Percentiles rank a stretch among this genome's conserved stretches.
Evolutionary conservation across 306 rosid genomes (phyloP).

Genomic region (Quercus alba): DNA sequence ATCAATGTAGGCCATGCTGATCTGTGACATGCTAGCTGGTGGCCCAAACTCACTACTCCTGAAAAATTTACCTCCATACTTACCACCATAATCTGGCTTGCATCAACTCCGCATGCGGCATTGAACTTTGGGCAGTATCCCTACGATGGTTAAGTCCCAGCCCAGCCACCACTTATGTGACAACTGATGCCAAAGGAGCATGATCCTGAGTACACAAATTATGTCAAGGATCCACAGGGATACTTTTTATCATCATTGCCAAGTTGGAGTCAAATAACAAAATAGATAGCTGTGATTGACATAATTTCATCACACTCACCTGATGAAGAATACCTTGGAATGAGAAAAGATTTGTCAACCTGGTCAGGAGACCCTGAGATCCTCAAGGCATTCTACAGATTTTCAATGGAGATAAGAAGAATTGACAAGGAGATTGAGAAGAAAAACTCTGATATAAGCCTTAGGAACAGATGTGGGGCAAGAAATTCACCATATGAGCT

Average conservation of each 20-base stretch:
- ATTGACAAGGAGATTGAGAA: conserved; percentile 34
- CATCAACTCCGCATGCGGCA: conserved; percentile 41
- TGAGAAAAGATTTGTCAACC: conserved; percentile 19
- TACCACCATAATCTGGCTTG: conserved; percentile 24
- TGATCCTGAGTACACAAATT: conserved; percentile 23
- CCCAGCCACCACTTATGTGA: conserved; percentile 28
- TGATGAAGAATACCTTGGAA: conserved; percentile 43
- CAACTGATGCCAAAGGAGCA: conserved; percentile 26
- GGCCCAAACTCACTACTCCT: conserved; percentile 40
- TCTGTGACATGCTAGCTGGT: conserved; percentile 35
- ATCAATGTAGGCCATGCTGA: conserved; percentile 37
- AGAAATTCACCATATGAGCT: conserved; percentile 34
- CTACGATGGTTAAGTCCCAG: conserved; percentile 25
- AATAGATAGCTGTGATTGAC: conserved; percentile 36
- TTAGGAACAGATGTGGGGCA: conserved; percentile 32
- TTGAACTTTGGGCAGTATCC: conserved; percentile 47
- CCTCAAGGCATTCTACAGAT: conserved; percentile 27
- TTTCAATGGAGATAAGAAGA: conserved; percentile 37
- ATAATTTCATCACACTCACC: conserved; percentile 44
- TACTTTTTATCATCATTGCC: conserved; percentile 34
- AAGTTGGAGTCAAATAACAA: conserved; percentile 38
- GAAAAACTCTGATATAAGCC: conserved; percentile 33
- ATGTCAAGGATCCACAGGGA: conserved; percentile 20
- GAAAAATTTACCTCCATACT: conserved; percentile 37
- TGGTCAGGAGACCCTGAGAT: conserved; percentile 40